A percentile compares a stretch with the other conserved stretches of the same genome.
phyloP scores from a whole-genome alignment of 1,139 yeast species.

The Candida pseudocylindracea region DNA sequence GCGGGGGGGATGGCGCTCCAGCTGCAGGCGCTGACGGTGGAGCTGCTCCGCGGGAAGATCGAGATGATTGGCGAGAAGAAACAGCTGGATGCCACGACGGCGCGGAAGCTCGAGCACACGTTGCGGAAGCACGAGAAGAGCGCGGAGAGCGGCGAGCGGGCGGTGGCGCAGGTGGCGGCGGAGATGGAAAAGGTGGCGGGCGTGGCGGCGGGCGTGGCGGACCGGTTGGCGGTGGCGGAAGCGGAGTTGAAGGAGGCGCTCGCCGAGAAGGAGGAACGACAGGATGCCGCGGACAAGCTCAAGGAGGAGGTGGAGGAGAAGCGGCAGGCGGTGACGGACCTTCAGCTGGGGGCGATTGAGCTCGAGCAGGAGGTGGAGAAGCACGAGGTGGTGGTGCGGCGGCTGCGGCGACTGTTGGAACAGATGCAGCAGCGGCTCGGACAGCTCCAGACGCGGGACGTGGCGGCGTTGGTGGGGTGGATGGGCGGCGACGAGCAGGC shows the following conservation, averaged over 20 bases:
- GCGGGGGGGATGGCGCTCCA: conserved; percentile 82
- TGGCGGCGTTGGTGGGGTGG: conserved; percentile 26
- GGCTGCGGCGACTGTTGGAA: conserved; percentile 15
- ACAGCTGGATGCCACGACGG: conserved; percentile 35
- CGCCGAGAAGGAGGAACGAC: conserved; percentile 10
- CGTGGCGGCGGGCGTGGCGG: conserved; percentile 10
- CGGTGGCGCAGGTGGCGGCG: not conserved
- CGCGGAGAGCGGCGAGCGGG: conserved; percentile 14
- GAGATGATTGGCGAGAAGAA: conserved; percentile 37
- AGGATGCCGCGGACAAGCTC: conserved; percentile 13
- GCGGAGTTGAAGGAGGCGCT: conserved; percentile 9
- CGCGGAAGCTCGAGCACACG: conserved; percentile 48
- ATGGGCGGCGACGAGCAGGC: conserved; percentile 16
- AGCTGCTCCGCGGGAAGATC: conserved; percentile 45
- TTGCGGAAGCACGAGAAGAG: conserved; percentile 28
- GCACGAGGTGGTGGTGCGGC: conserved; percentile 18
- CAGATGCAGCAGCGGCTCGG: conserved; percentile 16
- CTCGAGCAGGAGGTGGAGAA: conserved; percentile 43
- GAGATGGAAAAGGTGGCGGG: conserved; percentile 11
- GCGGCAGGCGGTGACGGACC: conserved; percentile 29
- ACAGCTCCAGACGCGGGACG: conserved; percentile 26
- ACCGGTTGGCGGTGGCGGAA: conserved; percentile 8
- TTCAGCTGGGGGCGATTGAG: conserved; percentile 52
- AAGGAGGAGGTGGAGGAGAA: conserved; percentile 26
- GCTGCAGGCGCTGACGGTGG: conserved; percentile 65